Evolutionary conservation across 2,329 filamentous ascomycete genomes (phyloP).

Genomic region (Colletotrichum sansevieriae): DNA sequence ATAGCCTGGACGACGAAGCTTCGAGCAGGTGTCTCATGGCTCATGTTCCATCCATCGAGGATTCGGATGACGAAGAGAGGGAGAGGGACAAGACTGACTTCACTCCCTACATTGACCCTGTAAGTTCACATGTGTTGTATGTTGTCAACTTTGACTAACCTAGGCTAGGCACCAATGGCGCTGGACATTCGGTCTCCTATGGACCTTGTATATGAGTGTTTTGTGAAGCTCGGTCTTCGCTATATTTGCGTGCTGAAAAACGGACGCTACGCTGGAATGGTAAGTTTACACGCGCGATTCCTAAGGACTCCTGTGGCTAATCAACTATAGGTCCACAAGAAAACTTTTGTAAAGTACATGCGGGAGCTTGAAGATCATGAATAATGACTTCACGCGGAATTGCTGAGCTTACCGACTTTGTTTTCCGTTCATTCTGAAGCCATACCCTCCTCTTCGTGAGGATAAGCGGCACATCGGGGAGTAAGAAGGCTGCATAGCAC

Average conservation of each 20-base stretch:
- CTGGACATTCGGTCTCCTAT: slow-evolving; percentile 91
- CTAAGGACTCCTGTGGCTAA: background rate
- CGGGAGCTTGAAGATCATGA: slow-evolving; percentile 79
- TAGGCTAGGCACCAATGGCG: slow-evolving; percentile 78
- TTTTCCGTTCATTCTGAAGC: background rate
- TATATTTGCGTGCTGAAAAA: slow-evolving; percentile 92
- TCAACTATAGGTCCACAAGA: slow-evolving; percentile 83
- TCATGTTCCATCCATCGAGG: slow-evolving; percentile 71
- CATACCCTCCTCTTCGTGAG: background rate
- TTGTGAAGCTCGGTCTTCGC: slow-evolving; percentile 90
- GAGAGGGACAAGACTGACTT: slow-evolving; percentile 82
- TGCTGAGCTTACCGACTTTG: too few species aligned
- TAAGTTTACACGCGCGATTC: slow-evolving; percentile 56
- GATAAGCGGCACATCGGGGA: background rate
- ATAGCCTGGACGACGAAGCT: slow-evolving; percentile 83
- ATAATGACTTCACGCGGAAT: background rate
- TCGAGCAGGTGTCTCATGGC: slow-evolving; percentile 86
- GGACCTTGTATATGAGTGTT: slow-evolving; percentile 96
- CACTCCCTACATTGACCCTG: slow-evolving; percentile 90
- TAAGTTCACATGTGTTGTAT: slow-evolving; percentile 53
- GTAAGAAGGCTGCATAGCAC: slow-evolving; percentile 8
- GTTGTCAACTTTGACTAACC: background rate
- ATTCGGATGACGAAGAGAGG: slow-evolving; percentile 68
- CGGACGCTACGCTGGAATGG: slow-evolving; percentile 89
- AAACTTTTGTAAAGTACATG: slow-evolving; percentile 95